Evolutionary conservation across 2,329 filamentous ascomycete genomes (phyloP).

Genomic region (Penicillium glabrum): DNA sequence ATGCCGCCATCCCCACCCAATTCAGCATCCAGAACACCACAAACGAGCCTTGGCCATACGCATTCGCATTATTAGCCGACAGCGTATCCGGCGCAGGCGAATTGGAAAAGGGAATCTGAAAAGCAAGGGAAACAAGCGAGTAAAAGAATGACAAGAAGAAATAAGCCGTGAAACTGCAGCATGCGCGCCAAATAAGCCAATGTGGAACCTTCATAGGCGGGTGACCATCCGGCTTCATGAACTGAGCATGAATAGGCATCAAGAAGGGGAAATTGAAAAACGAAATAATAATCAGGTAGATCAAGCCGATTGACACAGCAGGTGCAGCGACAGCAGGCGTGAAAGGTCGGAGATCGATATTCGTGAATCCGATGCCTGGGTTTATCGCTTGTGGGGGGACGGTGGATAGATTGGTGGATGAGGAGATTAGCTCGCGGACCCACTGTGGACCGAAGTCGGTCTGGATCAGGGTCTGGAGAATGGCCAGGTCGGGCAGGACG

Average conservation of each 20-base stretch:
- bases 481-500: slow-evolving; percentile 52
- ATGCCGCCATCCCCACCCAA: slow-evolving; percentile 61
- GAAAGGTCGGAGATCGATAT: slow-evolving; percentile 61
- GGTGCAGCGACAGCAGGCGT: slow-evolving; percentile 55
- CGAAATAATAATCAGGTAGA: slow-evolving; percentile 67
- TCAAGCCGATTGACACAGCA: slow-evolving; percentile 61
- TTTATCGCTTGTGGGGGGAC: slow-evolving; percentile 54
- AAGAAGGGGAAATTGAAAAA: slow-evolving; percentile 68
- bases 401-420: slow-evolving; percentile 44
- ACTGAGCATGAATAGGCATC: slow-evolving; percentile 62
- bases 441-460: slow-evolving; percentile 50
- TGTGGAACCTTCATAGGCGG: slow-evolving; percentile 60
- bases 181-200: slow-evolving; percentile 59
- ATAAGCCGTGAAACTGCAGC: slow-evolving; percentile 58
- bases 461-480: slow-evolving; percentile 49
- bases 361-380: slow-evolving; percentile 57
- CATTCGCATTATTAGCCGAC: slow-evolving; percentile 50
- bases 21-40: slow-evolving; percentile 65
- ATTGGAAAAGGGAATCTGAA: slow-evolving; percentile 62
- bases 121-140: slow-evolving; percentile 63
- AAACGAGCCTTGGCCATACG: slow-evolving; percentile 60
- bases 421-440: slow-evolving; percentile 33
- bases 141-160: slow-evolving; percentile 63
- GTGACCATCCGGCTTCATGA: slow-evolving; percentile 52
- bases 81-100: slow-evolving; percentile 46